Evolutionary conservation across 768 basidiomycete species (phyloP), one percentile per base, ranked within the genome.

Genomic region (Naganishia antarctica): DNA sequence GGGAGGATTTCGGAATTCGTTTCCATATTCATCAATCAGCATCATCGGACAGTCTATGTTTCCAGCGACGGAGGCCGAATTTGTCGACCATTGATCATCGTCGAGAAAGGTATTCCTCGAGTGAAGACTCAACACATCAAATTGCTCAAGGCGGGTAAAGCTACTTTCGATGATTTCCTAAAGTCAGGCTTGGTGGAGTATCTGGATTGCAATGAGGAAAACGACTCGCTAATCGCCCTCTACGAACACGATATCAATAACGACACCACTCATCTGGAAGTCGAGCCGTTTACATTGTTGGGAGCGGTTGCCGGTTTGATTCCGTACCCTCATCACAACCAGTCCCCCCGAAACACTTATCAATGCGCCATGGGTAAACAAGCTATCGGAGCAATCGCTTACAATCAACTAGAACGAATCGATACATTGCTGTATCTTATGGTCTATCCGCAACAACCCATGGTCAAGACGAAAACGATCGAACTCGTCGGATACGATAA

Each of bases 331-430:
- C 96, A 99, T 75, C 96, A 99, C 77, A 99, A 99, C 73, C 96
- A 99, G 74, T 98, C 96, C 4, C 96, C 96, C 2, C 88, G 96
- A 61, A 99, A 99, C 73, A 99, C 96, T 11, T 99, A 99, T 76
- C 94, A 99, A 80, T 99, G 94, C 73, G 94, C 94, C 61, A 99
- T 99, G 94, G 94, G 96, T 61, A 99, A 99, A 81, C 96, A 99
- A 81, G 94, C 96, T 1, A 99, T 99, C 68, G 96, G 96, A 23
- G 93, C 93, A 13, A 99, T 99, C 66, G 94, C 87, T 0, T 96
- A 93, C 79, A 99, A 98, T 76, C 96, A 99, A 77, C 85, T 97
- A 69, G 91, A 91, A 74, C 85, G 96, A 47, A 98, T 99, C 74
- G 96, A 99, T 77, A 99, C 96, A 0, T 83, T 99, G 41, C 82